Conservation (phyloP, 2,329 filamentous ascomycete species). For the Hymenoscyphus salicellus region DNA sequence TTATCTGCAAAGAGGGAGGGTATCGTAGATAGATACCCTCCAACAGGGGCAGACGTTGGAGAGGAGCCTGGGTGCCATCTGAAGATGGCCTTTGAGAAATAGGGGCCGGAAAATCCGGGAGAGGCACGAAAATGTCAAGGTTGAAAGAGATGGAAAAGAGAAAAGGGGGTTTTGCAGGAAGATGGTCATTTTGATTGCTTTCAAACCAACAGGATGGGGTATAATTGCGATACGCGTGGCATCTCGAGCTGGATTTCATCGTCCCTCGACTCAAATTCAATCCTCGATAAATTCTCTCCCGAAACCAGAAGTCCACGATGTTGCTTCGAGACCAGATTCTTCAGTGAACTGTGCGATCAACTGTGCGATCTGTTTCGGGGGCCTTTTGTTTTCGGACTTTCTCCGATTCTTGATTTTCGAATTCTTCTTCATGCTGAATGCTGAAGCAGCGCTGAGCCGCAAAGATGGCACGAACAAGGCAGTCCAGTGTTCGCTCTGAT, state of each 20-base stretch:
- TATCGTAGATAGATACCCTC: neutral
- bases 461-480: neutral
- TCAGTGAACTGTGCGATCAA: too few species aligned
- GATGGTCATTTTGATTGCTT: conserved; percentile 2
- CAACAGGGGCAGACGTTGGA: neutral
- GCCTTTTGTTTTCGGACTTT: too few species aligned
- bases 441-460: conserved; percentile 24
- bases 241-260: neutral
- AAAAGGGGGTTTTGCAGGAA: neutral
- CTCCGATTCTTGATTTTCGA: neutral
- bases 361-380: too few species aligned
- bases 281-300: too few species aligned
- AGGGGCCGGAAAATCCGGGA: conserved; percentile 1
- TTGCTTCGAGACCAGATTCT: neutral
- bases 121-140: neutral
- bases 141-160: neutral
- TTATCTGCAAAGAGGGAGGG: neutral
- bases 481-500: conserved; percentile 20
- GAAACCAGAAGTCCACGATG: neutral
- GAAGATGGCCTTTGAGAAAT: neutral
- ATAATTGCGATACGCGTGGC: conserved; percentile 6
- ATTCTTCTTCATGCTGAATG: conserved; percentile 10
- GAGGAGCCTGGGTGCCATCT: conserved; percentile 4
- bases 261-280: too few species aligned
- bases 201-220: neutral